phyloP scores from a whole-genome alignment of 495 filamentous ascomycete species.

The Tuber aestivum region DNA sequence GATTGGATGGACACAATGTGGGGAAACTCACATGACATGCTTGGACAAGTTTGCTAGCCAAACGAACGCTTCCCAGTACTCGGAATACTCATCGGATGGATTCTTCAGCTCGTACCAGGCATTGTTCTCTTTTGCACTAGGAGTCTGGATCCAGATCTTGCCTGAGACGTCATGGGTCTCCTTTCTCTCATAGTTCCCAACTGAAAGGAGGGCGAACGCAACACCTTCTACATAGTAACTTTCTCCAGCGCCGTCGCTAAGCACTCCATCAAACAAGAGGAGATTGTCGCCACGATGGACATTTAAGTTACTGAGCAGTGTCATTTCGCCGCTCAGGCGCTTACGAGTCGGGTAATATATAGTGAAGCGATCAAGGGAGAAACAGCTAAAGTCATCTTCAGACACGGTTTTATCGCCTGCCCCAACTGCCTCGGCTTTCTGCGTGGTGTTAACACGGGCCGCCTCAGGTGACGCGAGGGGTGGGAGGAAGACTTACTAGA shows the following conservation, averaged over 20 bases:
- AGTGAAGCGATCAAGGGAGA: slow-evolving; percentile 50
- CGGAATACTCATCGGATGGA: slow-evolving; percentile 53
- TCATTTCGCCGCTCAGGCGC: slow-evolving; percentile 48
- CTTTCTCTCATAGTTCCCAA: slow-evolving; percentile 58
- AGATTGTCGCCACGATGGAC: slow-evolving; percentile 41
- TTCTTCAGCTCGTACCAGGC: slow-evolving; percentile 58
- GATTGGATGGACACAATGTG: background rate
- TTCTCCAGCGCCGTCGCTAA: slow-evolving; percentile 46
- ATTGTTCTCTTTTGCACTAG: slow-evolving; percentile 39
- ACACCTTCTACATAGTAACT: slow-evolving; percentile 51
- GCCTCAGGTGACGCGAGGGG: background rate
- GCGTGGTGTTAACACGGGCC: slow-evolving; percentile 2
- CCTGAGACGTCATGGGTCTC: slow-evolving; percentile 47
- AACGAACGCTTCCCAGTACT: slow-evolving; percentile 56
- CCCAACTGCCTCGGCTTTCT: background rate
- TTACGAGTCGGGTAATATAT: slow-evolving; percentile 48
- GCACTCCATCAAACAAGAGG: slow-evolving; percentile 57
- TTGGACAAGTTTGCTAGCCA: slow-evolving; percentile 65
- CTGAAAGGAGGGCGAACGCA: slow-evolving; percentile 54
- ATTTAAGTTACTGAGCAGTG: slow-evolving; percentile 50
- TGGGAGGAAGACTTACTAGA: slow-evolving; percentile 29
- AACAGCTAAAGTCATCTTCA: slow-evolving; percentile 44
- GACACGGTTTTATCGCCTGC: background rate
- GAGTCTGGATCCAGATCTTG: slow-evolving; percentile 59
- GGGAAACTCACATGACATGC: slow-evolving; percentile 50